Evolutionary conservation across 2,329 filamentous ascomycete genomes (phyloP), one percentile per base, ranked within the genome.

Genomic region (Xylaria multiplex): DNA sequence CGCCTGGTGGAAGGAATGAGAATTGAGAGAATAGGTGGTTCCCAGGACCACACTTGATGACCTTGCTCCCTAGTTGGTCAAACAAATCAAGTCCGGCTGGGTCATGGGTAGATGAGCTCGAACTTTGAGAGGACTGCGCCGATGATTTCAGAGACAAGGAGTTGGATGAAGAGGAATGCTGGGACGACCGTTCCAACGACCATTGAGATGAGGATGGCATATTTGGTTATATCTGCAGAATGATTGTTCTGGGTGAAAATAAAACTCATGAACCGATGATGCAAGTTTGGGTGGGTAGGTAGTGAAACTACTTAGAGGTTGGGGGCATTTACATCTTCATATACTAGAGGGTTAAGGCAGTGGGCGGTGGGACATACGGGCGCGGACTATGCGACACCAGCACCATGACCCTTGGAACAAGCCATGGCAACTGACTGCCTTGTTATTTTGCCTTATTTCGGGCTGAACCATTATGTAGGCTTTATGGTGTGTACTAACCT

Each of bases 1-100:
- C 52, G 22, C 30, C 37, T 3, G 14, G 14, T 32, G 63, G 58
- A 9, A 65, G 30, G 35, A 65, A n/a, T n/a, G n/a, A n/a, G n/a
- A n/a, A n/a, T n/a, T n/a, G n/a, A n/a, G n/a, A n/a, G n/a, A n/a
- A n/a, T n/a, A n/a, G n/a, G n/a, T n/a, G n/a, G n/a, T n/a, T n/a
- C n/a, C n/a, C n/a, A n/a, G n/a, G n/a, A n/a, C n/a, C n/a, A n/a
- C n/a, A n/a, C n/a, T n/a, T n/a, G n/a, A n/a, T n/a, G n/a, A n/a
- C n/a, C n/a, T n/a, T n/a, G n/a, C n/a, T n/a, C n/a, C 19, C 24
- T n/a, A 64, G 56, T n/a, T 37, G 49, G 14, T n/a, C 3, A 32
- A 55, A 60, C 8, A 64, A 46, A 11, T 32, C 22, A 16, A 40
- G 30, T 11, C 6, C 16, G 2, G 14, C 13, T 35, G 32, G n/a